phyloP scores from a whole-genome alignment of 2,329 filamentous ascomycete genomes.

The Aspergillus ustus region DNA sequence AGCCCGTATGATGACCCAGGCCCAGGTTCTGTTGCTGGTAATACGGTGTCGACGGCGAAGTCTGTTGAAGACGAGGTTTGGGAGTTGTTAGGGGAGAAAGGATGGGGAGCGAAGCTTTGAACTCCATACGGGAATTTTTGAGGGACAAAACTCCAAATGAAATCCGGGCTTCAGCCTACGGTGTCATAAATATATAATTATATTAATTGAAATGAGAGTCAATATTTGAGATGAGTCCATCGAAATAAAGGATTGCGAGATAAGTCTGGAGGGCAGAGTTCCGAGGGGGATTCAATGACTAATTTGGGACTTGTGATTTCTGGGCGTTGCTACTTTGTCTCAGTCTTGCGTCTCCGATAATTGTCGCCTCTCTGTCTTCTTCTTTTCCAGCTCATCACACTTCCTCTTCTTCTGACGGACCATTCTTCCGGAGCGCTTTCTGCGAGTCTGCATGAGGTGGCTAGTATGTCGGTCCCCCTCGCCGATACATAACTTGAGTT shows the following conservation, averaged over 20 bases:
- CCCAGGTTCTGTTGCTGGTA: constrained; percentile 52
- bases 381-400: constrained; percentile 3
- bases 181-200: neutral
- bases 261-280: neutral
- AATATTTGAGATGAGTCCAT: neutral
- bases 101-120: constrained; percentile 52
- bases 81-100: constrained; percentile 50
- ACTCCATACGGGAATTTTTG: constrained; percentile 23
- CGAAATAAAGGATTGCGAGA: neutral
- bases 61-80: constrained; percentile 54
- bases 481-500: constrained; percentile 19
- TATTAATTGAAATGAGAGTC: neutral
- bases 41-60: constrained; percentile 47
- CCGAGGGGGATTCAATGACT: neutral
- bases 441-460: constrained; percentile 29
- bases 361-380: constrained; percentile 7
- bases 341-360: constrained; percentile 7
- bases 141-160: neutral
- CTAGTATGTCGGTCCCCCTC: constrained; percentile 30
- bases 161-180: neutral
- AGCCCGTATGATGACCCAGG: constrained; percentile 59
- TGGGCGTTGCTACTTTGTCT: neutral
- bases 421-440: constrained; percentile 20
- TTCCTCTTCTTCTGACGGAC: neutral
- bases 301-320: neutral